Percentiles rank a stretch among this genome's conserved stretches.
phyloP scores from a whole-genome alignment of 2,329 filamentous ascomycete genomes.

The Fusarium denticulatum region DNA sequence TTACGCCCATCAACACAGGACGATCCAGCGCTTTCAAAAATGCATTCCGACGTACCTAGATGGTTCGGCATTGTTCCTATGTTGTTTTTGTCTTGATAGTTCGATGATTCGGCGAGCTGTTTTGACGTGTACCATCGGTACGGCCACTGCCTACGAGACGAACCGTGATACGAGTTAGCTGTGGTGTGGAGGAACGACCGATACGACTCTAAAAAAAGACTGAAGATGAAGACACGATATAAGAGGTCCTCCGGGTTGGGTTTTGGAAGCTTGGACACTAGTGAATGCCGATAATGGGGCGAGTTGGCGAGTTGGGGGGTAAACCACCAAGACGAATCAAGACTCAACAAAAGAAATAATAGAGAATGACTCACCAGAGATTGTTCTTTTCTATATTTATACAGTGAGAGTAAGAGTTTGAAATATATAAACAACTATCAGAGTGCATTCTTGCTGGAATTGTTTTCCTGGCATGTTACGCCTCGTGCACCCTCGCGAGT shows the following conservation, averaged over 20 bases:
- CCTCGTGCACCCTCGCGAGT: slow-evolving; percentile 29
- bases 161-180: background rate
- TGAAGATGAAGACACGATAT: background rate
- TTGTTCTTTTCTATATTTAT: background rate
- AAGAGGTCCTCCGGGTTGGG: background rate
- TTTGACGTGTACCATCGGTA: background rate
- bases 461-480: slow-evolving; percentile 16
- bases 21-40: background rate
- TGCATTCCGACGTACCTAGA: background rate
- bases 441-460: background rate
- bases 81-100: background rate
- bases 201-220: background rate
- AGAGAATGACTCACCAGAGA: background rate
- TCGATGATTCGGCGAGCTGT: background rate
- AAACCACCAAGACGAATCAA: background rate
- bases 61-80: fast-evolving
- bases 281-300: background rate
- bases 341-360: background rate
- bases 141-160: background rate
- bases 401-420: background rate
- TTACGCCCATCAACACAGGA: background rate
- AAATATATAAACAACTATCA: background rate
- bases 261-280: background rate
- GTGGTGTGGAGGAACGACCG: background rate
- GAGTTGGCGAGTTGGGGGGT: background rate